Evolutionary conservation across 768 basidiomycete species (phyloP).

Genomic region (Pleurotus salmoneostramineus): DNA sequence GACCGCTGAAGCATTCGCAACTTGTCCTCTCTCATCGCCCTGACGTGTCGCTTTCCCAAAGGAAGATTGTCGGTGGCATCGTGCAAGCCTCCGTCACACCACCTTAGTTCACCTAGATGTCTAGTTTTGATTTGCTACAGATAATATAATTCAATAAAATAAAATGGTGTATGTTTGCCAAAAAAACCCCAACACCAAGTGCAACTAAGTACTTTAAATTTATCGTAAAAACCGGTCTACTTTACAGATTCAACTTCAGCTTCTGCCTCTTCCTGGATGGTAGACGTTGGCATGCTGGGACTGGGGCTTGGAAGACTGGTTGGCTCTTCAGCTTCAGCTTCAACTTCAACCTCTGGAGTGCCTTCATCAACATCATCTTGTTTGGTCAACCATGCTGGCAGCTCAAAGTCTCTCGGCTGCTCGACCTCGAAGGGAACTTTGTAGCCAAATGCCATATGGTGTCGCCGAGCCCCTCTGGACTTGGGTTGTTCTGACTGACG

Average conservation of each 20-base stretch:
- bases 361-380: constrained; percentile 12
- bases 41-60: constrained; percentile 34
- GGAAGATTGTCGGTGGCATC: constrained; percentile 34
- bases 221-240: background rate
- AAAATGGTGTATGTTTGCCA: too few relatives aligned
- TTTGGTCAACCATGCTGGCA: constrained; percentile 48
- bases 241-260: background rate
- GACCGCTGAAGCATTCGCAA: constrained; percentile 38
- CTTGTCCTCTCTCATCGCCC: constrained; percentile 38
- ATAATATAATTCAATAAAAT: too few relatives aligned
- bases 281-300: too few relatives aligned
- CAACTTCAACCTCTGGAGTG: too few relatives aligned
- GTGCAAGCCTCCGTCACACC: constrained; percentile 19
- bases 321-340: too few relatives aligned
- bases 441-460: constrained; percentile 56
- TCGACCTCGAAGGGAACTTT: constrained; percentile 48
- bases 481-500: constrained; percentile 41
- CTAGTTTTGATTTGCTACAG: too few relatives aligned
- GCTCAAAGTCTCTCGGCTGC: constrained; percentile 47
- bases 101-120: too few relatives aligned
- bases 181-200: too few relatives aligned
- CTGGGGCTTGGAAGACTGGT: too few relatives aligned
- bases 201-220: too few relatives aligned
- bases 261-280: background rate
- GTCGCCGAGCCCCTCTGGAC: constrained; percentile 46